These are phyloP conservation scores for Trichophyton benhamiae DNA, from an alignment of 2,329 filamentous ascomycete genomes.

Conservation along the genomic window DNA sequence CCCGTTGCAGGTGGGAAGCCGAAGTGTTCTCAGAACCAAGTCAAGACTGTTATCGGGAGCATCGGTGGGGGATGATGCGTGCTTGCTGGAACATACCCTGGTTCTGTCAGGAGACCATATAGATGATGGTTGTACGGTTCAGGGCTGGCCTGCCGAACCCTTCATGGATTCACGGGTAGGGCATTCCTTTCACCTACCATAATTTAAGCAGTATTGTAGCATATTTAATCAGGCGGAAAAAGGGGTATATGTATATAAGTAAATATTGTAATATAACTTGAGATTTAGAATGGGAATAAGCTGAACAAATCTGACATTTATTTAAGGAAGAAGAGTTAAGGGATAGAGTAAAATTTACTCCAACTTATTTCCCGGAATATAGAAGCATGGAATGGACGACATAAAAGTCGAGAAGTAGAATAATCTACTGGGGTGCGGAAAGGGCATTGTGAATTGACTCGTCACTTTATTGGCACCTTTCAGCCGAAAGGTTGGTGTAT, in stretches of 20 bases:
- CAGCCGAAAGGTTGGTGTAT: too few relatives aligned
- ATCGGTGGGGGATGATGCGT: neutral
- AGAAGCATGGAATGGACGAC: too few relatives aligned
- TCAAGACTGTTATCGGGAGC: neutral
- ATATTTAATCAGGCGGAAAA: neutral
- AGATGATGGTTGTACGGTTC: neutral
- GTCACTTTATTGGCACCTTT: neutral
- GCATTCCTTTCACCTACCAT: neutral
- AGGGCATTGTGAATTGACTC: too few relatives aligned
- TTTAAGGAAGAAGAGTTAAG: too few relatives aligned
- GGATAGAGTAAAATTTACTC: neutral
- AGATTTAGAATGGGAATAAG: too few relatives aligned
- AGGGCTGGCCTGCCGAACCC: constrained; percentile 2
- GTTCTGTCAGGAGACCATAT: constrained; percentile 2
- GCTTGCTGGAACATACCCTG: constrained; percentile 1
- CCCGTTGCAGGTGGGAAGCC: neutral
- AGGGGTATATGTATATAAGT: neutral
- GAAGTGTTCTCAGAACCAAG: neutral
- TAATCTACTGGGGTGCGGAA: too few relatives aligned
- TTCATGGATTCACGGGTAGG: neutral
- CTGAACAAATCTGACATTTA: too few relatives aligned
- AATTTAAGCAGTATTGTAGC: neutral
- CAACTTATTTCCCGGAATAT: too few relatives aligned
- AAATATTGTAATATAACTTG: too few relatives aligned
- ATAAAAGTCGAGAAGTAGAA: too few relatives aligned